Base-by-base conservation (phyloP, 2,329 filamentous ascomycete species). In the Colletotrichum gloeosporioides region DNA sequence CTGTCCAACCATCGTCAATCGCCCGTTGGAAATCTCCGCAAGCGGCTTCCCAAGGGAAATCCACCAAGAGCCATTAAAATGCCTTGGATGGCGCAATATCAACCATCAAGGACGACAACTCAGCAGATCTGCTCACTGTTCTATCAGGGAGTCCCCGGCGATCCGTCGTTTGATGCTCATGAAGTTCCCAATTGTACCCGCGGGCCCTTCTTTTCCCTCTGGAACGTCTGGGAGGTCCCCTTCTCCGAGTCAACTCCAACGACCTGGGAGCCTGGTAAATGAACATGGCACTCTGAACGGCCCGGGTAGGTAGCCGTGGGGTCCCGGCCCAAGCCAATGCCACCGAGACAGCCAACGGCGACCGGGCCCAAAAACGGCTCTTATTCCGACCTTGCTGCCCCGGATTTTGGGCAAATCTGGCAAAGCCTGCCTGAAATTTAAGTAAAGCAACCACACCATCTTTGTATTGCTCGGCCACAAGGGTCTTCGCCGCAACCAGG, bases 291-390 rank as follows among this genome's bases (percentile, higher is more conserved):
- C 75, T 67, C 49, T 74, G 62, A 59, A 57, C 76, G 76, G 76
- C 69, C 74, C 76, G 76, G 76, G 63, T 64, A 77, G 72, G 72
- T 61, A 73, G 71, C 76, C 69, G 76, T 66, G 75, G 71, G 72
- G 75, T 77, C 72, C 72, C 71, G 63, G 72, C 22, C 71, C 73
- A 77, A 63, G 75, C 62, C 69, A 69, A 59, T 68, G 63, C 66
- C 69, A 67, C 67, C 53, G 61, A 70, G 65, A 68, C 71, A 25
- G 44, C 44, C 62, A 59, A 67, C 76, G 76, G 77, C 65, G 77
- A 78, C 76, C 36, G 68, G 76, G 70, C 53, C 77, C 76, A 49
- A 71, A 77, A 74, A 49, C 34, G 73, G 77, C 62, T 27, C 59
- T 71, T 69, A 65, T 34, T 66, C 77, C 77, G 77, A 62, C 27